phyloP scores from a whole-genome alignment of 2,329 filamentous ascomycete species.

The Claviceps fusiformis region DNA sequence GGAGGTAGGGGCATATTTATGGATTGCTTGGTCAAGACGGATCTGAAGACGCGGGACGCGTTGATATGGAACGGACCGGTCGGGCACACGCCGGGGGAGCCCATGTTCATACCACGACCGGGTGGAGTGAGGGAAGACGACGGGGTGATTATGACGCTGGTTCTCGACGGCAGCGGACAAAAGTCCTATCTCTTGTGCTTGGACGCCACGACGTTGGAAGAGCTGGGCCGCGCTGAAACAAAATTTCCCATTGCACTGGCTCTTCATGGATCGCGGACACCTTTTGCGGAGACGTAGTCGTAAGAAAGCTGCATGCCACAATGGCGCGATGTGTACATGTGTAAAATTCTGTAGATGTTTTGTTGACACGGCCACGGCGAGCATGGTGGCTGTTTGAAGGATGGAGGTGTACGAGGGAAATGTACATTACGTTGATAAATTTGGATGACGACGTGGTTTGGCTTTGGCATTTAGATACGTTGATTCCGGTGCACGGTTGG shows the following conservation, averaged over 20 bases:
- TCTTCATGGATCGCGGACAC: slow-evolving; percentile 46
- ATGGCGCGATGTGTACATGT: too few relatives aligned
- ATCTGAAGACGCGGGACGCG: slow-evolving; percentile 37
- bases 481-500: too few relatives aligned
- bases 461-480: too few relatives aligned
- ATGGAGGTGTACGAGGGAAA: too few relatives aligned
- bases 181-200: slow-evolving; percentile 54
- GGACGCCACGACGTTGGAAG: slow-evolving; percentile 47
- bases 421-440: too few relatives aligned
- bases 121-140: slow-evolving; percentile 42
- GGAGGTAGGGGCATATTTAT: slow-evolving; percentile 45
- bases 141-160: slow-evolving; percentile 46
- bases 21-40: slow-evolving; percentile 53
- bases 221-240: slow-evolving; percentile 50
- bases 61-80: slow-evolving; percentile 41
- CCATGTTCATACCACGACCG: slow-evolving; percentile 47
- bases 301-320: background rate
- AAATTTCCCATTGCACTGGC: slow-evolving; percentile 47
- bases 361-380: too few relatives aligned
- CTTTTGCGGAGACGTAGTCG: background rate
- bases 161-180: slow-evolving; percentile 45
- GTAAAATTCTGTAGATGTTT: background rate
- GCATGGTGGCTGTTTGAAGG: too few relatives aligned
- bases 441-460: too few relatives aligned
- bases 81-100: slow-evolving; percentile 55